Evolutionary conservation across 2,329 filamentous ascomycete species (phyloP).

Genomic region (Helotiales sp.): DNA sequence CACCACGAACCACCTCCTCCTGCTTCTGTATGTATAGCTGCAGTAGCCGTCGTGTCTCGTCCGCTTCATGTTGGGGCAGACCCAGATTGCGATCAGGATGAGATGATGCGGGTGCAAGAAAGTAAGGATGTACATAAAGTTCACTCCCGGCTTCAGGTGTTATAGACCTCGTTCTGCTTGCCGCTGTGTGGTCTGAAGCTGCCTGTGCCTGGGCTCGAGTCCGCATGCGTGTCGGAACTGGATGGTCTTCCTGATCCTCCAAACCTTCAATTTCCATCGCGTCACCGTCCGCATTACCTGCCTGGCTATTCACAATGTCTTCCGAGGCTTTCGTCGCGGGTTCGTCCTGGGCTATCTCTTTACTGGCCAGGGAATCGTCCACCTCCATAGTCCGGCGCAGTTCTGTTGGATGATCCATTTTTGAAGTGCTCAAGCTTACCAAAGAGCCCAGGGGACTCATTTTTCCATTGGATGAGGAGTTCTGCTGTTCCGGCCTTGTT

Average conservation of each 20-base stretch:
- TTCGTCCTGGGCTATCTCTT: neutral
- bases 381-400: neutral
- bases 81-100: conserved; percentile 69
- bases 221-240: conserved; percentile 52
- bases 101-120: conserved; percentile 61
- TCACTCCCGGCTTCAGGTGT: conserved; percentile 48
- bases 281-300: conserved; percentile 6
- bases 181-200: conserved; percentile 36
- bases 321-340: neutral
- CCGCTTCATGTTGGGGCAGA: conserved; percentile 71
- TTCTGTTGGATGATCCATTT: neutral
- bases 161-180: conserved; percentile 35
- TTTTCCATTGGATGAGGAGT: neutral
- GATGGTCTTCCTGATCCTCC: conserved; percentile 42
- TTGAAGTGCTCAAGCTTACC: neutral
- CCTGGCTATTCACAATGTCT: neutral
- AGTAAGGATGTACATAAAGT: conserved; percentile 72
- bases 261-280: conserved; percentile 10
- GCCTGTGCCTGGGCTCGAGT: conserved; percentile 53
- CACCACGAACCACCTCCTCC: conserved; percentile 76
- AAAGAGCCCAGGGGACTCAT: neutral
- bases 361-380: neutral
- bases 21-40: conserved; percentile 82
- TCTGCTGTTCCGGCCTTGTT: neutral
- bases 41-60: conserved; percentile 73